Conservation (phyloP, 2,329 filamentous ascomycete species). For the Trichoderma atrobrunneum region DNA sequence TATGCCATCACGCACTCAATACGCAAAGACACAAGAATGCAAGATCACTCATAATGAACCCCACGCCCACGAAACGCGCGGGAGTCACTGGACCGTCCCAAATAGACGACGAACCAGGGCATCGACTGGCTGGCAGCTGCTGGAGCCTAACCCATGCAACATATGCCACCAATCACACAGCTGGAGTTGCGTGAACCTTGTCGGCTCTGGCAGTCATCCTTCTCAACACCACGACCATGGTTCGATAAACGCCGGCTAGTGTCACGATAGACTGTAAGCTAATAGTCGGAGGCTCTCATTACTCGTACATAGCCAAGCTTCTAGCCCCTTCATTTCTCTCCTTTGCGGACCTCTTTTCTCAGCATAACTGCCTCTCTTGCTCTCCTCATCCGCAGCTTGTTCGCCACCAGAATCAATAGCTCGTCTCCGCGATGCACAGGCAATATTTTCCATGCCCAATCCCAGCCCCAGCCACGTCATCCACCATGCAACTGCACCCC, state of each 20-base stretch:
- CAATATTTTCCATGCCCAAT: background rate
- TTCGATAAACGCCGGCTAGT: constrained; percentile 2
- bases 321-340: background rate
- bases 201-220: background rate
- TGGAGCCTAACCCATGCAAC: background rate
- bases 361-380: background rate
- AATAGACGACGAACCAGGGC: constrained; percentile 16
- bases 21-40: background rate
- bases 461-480: constrained; percentile 8
- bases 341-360: background rate
- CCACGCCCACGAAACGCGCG: constrained; percentile 15
- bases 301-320: background rate
- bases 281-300: background rate
- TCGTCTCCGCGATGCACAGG: background rate
- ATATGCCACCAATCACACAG: constrained; percentile 8
- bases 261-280: background rate
- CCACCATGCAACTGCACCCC: constrained; percentile 15
- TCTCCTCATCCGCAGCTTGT: background rate
- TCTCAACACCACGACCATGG: background rate
- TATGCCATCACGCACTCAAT: background rate
- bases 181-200: background rate
- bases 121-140: constrained; percentile 10
- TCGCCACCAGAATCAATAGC: constrained; percentile 5
- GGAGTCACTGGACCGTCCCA: constrained; percentile 11
- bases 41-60: background rate